A percentile compares a stretch with the other conserved stretches of the same genome.
phyloP scores from a whole-genome alignment of 305 asterid genomes.

The Fraxinus nigra region DNA sequence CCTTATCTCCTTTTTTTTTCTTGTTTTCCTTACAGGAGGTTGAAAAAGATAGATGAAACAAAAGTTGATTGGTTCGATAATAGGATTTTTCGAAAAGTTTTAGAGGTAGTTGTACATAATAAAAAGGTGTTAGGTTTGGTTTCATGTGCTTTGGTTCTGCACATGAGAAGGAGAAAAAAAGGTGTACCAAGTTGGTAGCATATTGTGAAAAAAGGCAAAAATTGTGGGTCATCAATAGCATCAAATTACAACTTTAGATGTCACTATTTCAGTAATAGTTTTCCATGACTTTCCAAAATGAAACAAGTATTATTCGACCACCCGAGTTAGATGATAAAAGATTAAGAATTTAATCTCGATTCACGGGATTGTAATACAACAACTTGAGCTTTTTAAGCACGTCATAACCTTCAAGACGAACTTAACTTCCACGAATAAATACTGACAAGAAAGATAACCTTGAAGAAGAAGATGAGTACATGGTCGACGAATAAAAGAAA shows the following conservation, averaged over 20 bases:
- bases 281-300: neutral
- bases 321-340: neutral
- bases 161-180: neutral
- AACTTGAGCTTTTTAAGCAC: neutral
- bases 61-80: neutral
- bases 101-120: neutral
- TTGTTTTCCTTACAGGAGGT: neutral
- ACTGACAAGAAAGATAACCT: neutral
- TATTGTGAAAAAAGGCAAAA: neutral
- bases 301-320: neutral
- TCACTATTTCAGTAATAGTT: neutral
- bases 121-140: constrained; percentile 6
- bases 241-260: neutral
- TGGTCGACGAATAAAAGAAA: neutral
- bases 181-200: neutral
- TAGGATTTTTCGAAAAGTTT: neutral
- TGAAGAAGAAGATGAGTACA: neutral
- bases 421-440: neutral
- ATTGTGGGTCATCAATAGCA: neutral
- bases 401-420: neutral
- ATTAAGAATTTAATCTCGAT: neutral
- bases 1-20: neutral
- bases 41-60: neutral
- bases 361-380: neutral
- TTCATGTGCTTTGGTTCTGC: constrained; percentile 3